Percentiles rank a stretch among this genome's conserved stretches.
These are phyloP conservation scores for Metschnikowia noctiluminum DNA, from an alignment of 805 yeast species.

Conservation along the genomic window DNA sequence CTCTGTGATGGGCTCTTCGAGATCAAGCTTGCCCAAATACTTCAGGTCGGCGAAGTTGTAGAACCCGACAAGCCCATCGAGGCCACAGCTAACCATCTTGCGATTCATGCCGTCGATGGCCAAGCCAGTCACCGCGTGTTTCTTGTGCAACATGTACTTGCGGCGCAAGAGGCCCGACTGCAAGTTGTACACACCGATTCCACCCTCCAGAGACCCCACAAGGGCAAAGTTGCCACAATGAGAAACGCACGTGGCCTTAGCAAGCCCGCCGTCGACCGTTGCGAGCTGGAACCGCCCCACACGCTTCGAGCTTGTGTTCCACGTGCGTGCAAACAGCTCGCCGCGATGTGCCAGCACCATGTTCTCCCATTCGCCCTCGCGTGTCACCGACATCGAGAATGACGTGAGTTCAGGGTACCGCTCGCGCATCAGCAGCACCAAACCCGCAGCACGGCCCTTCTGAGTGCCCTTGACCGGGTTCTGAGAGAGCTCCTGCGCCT, in stretches of 20 bases:
- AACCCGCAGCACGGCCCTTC: conserved; percentile 51
- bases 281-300: conserved; percentile 69
- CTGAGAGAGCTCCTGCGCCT: conserved; percentile 90
- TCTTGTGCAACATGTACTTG: conserved; percentile 62
- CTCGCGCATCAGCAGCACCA: conserved; percentile 49
- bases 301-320: conserved; percentile 79
- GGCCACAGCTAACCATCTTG: conserved; percentile 79
- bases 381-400: conserved; percentile 67
- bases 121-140: conserved; percentile 78
- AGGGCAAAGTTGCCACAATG: conserved; percentile 94
- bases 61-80: conserved; percentile 87
- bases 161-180: conserved; percentile 87
- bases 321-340: conserved; percentile 80
- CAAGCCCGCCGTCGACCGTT: conserved; percentile 77
- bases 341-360: conserved; percentile 84
- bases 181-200: conserved; percentile 79
- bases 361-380: conserved; percentile 93
- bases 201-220: conserved; percentile 85
- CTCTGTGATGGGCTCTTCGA: conserved; percentile 75
- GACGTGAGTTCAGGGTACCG: conserved; percentile 74
- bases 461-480: conserved; percentile 42
- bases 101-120: conserved; percentile 89
- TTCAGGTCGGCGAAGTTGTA: conserved; percentile 76
- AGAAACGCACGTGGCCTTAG: conserved; percentile 73
- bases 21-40: conserved; percentile 59